These are phyloP conservation scores for Pichia insulana DNA, from an alignment of 805 yeast genomes.

Conservation along the genomic window DNA sequence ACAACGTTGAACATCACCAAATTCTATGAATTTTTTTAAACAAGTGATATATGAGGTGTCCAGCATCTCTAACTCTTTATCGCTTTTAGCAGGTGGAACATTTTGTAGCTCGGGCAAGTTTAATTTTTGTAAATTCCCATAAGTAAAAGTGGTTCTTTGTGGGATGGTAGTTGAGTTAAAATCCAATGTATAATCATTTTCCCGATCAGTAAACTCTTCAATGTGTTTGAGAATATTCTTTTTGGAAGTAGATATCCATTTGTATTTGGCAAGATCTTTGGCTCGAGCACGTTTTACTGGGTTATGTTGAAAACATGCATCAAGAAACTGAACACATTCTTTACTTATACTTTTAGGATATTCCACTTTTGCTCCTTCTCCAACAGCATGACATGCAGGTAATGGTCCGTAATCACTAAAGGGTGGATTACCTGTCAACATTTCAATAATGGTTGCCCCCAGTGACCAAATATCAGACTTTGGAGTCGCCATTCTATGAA, in stretches of 20 bases:
- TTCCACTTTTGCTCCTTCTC: constrained; percentile 63
- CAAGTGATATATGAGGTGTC: not conserved
- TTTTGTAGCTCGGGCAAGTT: not conserved
- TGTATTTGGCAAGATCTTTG: constrained; percentile 43
- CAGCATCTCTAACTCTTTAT: not conserved
- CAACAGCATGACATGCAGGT: constrained; percentile 80
- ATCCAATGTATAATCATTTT: not conserved
- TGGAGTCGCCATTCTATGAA: constrained; percentile 56
- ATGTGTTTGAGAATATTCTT: constrained; percentile 2
- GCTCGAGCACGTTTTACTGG: constrained; percentile 55
- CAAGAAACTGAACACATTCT: constrained; percentile 39
- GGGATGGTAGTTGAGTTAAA: not conserved
- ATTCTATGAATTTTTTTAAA: not conserved
- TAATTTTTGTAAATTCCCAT: not conserved
- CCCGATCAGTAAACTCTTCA: constrained; percentile 1
- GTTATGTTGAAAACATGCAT: constrained; percentile 60
- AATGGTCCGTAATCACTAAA: constrained; percentile 66
- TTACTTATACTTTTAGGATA: constrained; percentile 37
- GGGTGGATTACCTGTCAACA: constrained; percentile 82
- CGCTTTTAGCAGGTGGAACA: not conserved
- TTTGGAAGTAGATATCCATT: constrained; percentile 38
- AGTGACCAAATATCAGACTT: constrained; percentile 90
- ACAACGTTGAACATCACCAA: not conserved
- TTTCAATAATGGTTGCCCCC: constrained; percentile 90
- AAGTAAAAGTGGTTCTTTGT: not conserved